Evolutionary conservation across 768 basidiomycete genomes (phyloP).

Genomic region (Suillus weaverae): DNA sequence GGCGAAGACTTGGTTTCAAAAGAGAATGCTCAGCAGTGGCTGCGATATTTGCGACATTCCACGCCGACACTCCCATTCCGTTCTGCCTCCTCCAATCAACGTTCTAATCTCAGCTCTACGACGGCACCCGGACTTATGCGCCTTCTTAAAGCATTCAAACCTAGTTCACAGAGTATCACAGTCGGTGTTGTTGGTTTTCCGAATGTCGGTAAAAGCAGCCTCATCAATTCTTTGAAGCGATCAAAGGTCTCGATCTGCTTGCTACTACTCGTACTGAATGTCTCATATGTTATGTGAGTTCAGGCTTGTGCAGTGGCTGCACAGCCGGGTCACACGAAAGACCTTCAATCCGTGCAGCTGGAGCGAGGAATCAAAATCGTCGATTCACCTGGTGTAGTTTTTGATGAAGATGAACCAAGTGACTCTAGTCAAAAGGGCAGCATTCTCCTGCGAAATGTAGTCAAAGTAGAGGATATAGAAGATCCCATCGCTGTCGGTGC

Average conservation of each 20-base stretch:
- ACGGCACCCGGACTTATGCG: conserved; percentile 78
- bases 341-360: conserved; percentile 86
- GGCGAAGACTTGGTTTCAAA: conserved; percentile 81
- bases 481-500: conserved; percentile 88
- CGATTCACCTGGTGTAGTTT: conserved; percentile 97
- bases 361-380: conserved; percentile 91
- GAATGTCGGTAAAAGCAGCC: conserved; percentile 93
- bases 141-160: conserved; percentile 82
- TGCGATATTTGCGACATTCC: conserved; percentile 86
- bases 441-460: conserved; percentile 81
- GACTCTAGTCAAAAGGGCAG: conserved; percentile 46
- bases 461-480: conserved; percentile 87
- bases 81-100: conserved; percentile 71
- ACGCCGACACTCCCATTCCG: conserved; percentile 94
- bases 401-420: conserved; percentile 71
- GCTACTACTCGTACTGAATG: conserved; percentile 2
- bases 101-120: conserved; percentile 75
- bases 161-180: conserved; percentile 69
- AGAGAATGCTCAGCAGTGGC: conserved; percentile 86
- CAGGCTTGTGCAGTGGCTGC: conserved; percentile 94
- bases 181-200: conserved; percentile 95
- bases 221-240: conserved; percentile 91
- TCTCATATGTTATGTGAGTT: conserved; percentile 1
- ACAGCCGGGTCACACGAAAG: conserved; percentile 91
- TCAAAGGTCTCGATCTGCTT: conserved; percentile 55